These are phyloP conservation scores for Ricinus communis DNA, from an alignment of 345 rosid genomes.

Conservation along the genomic window DNA sequence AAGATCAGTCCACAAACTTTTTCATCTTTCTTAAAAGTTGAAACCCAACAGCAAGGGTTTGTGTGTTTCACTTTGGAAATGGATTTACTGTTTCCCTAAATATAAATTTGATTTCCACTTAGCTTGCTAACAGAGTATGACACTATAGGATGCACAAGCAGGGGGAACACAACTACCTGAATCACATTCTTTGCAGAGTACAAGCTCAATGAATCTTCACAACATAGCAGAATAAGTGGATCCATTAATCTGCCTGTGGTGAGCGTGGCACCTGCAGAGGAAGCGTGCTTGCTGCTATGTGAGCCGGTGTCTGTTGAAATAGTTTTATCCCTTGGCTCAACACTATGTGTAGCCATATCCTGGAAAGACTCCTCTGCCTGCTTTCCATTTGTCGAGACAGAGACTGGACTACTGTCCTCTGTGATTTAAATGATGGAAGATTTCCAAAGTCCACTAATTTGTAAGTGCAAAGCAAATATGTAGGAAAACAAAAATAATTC, in stretches of 20 bases:
- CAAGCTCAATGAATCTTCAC: slow-evolving; percentile 26
- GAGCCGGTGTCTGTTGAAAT: slow-evolving; percentile 1
- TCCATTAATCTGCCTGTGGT: slow-evolving; percentile 17
- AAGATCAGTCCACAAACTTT: slow-evolving; percentile 19
- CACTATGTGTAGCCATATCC: slow-evolving; percentile 1
- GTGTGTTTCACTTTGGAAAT: slow-evolving; percentile 31
- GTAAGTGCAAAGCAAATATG: neutral
- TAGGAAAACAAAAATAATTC: neutral
- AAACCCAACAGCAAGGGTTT: slow-evolving; percentile 27
- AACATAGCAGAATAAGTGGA: slow-evolving; percentile 29
- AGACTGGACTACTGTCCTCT: slow-evolving; percentile 10
- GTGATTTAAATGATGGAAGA: neutral
- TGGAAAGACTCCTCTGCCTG: slow-evolving; percentile 6
- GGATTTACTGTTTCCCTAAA: slow-evolving; percentile 30
- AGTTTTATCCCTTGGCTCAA: slow-evolving; percentile 5
- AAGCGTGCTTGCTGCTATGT: neutral
- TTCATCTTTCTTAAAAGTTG: slow-evolving; percentile 24
- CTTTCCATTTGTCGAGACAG: slow-evolving; percentile 6
- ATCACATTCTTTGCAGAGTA: slow-evolving; percentile 48
- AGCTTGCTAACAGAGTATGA: slow-evolving; percentile 9
- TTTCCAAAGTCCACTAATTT: neutral
- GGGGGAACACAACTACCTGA: slow-evolving; percentile 49
- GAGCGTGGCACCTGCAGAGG: slow-evolving; percentile 3
- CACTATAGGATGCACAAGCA: slow-evolving; percentile 7
- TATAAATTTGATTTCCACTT: neutral